phyloP scores from a whole-genome alignment of 805 yeast species.

The Candida rishiriensis region DNA sequence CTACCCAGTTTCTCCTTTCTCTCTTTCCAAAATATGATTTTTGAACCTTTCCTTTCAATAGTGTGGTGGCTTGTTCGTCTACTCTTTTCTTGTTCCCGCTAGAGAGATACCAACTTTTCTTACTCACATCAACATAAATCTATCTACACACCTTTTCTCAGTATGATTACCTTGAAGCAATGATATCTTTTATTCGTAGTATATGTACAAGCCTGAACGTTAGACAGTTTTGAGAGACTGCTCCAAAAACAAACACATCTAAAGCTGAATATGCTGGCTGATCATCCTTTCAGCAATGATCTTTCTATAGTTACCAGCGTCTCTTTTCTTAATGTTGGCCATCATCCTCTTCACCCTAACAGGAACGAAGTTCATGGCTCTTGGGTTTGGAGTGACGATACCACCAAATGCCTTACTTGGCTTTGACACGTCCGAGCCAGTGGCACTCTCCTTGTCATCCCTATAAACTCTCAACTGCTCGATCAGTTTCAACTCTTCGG shows the following conservation, averaged over 20 bases:
- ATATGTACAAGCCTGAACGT: not conserved
- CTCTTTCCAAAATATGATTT: no score
- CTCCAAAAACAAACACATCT: slow-evolving; percentile 27
- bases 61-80: no score
- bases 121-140: no score
- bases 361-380: slow-evolving; percentile 65
- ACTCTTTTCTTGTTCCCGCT: no score
- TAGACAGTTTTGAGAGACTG: not conserved
- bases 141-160: no score
- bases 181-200: not conserved
- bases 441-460: slow-evolving; percentile 40
- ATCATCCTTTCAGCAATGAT: slow-evolving; percentile 34
- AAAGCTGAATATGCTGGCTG: slow-evolving; percentile 36
- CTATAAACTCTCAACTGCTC: slow-evolving; percentile 49
- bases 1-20: no score
- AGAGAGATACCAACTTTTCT: no score
- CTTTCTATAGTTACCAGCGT: slow-evolving; percentile 22
- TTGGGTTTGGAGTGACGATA: slow-evolving; percentile 46
- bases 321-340: slow-evolving; percentile 39
- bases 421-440: slow-evolving; percentile 65
- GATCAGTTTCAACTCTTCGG: slow-evolving; percentile 29
- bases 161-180: no score
- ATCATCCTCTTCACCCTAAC: slow-evolving; percentile 41
- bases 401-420: slow-evolving; percentile 78
- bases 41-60: no score